Evolutionary conservation across 192 early-diverging fungal species (phyloP), one percentile per base, ranked within the genome.

Genomic region (Gryganskiella cystojenkinii): DNA sequence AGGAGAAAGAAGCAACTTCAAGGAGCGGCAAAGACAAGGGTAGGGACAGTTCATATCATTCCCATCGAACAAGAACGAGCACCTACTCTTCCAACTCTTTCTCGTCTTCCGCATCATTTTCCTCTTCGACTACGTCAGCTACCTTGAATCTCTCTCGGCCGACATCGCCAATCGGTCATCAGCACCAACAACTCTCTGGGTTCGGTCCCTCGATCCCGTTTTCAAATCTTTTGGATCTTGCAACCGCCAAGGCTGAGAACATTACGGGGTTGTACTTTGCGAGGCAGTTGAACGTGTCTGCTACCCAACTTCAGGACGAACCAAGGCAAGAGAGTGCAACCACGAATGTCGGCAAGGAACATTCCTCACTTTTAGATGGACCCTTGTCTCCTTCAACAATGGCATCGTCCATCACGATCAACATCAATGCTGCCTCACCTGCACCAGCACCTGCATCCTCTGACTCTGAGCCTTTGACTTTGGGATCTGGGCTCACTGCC

Each of bases 191-290:
- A 42, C 4, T 31, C 3, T 31, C 50, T 24, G 19, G 20, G 31
- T 4, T 58, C 55, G 15, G n/a, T 19, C 15, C 71, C 5, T 49
- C 37, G 40, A 56, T 74, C 4, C 51, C 63, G 5, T 74, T 74
- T 34, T 74, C 71, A 0, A 74, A 59, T 44, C 61, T 74, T 49
- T 44, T 74, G 24, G 71, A 74, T 43, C 31, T 74, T n/a, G 71
- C 71, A 7, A 74, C 71, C 28, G 71, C 71, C 34, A 74, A 74
- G 35, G 71, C 71, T 4, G 71, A 74, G 14, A 74, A 74, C 27
- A 74, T 74, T 44, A 74, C 71, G 22, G 71, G 71, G 42, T 57
- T 74, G 17, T 74, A 74, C 34, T 74, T 58, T 66, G 71, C 64
- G 6, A 74, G 61, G 40, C 71, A 74, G 44, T 61, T 74, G 71